phyloP scores from a whole-genome alignment of 176 grass and related monocot genomes.

The Avena atlantica region DNA sequence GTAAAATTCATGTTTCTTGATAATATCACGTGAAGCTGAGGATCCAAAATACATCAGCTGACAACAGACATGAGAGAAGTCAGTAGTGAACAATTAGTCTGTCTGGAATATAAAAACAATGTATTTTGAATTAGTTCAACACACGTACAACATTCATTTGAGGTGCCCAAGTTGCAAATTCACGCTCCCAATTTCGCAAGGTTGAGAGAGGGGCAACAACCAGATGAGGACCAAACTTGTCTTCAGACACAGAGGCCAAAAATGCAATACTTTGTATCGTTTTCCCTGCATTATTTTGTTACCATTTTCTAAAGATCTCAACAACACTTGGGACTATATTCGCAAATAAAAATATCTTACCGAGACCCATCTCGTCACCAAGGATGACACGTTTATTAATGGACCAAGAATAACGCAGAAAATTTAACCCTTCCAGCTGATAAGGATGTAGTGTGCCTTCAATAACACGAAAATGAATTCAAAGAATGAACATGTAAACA shows the following conservation, averaged over 20 bases:
- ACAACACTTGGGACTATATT: constrained; percentile 24
- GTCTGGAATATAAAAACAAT: constrained; percentile 28
- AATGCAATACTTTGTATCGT: constrained; percentile 99
- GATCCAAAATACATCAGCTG: constrained; percentile 97
- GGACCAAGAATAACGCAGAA: constrained; percentile 89
- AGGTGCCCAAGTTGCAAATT: constrained; percentile 98
- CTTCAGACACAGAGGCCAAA: constrained; percentile 82
- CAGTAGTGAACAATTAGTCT: constrained; percentile 24
- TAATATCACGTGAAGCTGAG: constrained; percentile 71
- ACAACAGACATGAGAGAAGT: constrained; percentile 43
- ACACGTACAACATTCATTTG: constrained; percentile 95
- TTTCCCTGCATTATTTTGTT: constrained; percentile 68
- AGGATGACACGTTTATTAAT: constrained; percentile 92
- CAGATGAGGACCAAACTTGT: constrained; percentile 81
- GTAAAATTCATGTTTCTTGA: constrained; percentile 92
- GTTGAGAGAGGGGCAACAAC: constrained; percentile 99
- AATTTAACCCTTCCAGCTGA: constrained; percentile 96
- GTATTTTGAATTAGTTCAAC: constrained; percentile 42
- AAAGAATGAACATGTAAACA: constrained; percentile 24
- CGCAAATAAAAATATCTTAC: constrained; percentile 57
- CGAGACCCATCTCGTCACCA: constrained; percentile 99
- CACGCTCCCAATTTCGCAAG: constrained; percentile 95
- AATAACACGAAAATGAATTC: constrained; percentile 43
- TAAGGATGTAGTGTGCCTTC: constrained; percentile 90
- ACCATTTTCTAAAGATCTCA: constrained; percentile 29